Conservation (phyloP, 129 eudicot species). For the Dittrichia graveolens region DNA sequence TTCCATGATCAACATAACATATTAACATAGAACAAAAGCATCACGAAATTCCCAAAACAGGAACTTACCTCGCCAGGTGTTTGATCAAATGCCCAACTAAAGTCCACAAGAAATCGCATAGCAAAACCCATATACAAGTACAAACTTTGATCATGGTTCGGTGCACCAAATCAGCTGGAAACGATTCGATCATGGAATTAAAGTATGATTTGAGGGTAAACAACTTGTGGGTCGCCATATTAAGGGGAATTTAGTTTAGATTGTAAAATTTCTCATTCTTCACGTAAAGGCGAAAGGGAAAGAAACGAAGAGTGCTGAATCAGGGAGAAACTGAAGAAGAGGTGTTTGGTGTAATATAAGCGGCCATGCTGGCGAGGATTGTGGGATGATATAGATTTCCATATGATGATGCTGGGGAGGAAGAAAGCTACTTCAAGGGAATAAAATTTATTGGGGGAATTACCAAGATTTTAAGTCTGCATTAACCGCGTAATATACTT, state of each 20-base stretch:
- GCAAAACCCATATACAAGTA: constrained; percentile 46
- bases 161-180: constrained; percentile 30
- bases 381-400: constrained; percentile 25
- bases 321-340: constrained; percentile 24
- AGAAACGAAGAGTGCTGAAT: constrained; percentile 21
- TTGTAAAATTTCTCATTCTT: constrained; percentile 25
- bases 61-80: constrained; percentile 42
- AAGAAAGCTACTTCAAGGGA: constrained; percentile 29
- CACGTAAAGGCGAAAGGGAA: constrained; percentile 50
- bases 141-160: constrained; percentile 38
- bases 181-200: constrained; percentile 15
- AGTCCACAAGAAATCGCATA: constrained; percentile 31
- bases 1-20: not conserved
- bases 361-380: constrained; percentile 40
- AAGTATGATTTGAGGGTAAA: constrained; percentile 37
- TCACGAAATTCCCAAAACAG: not conserved
- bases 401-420: constrained; percentile 11
- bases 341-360: constrained; percentile 15
- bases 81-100: constrained; percentile 38
- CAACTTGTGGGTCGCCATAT: constrained; percentile 40
- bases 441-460: not conserved
- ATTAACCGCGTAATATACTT: not conserved
- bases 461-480: not conserved
- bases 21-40: not conserved
- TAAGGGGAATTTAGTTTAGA: constrained; percentile 25